A percentile compares a stretch with the other conserved stretches of the same genome.
Evolutionary conservation across 202 grass and related monocot genomes (phyloP).

Genomic region (Cymbopogon flexuosus): DNA sequence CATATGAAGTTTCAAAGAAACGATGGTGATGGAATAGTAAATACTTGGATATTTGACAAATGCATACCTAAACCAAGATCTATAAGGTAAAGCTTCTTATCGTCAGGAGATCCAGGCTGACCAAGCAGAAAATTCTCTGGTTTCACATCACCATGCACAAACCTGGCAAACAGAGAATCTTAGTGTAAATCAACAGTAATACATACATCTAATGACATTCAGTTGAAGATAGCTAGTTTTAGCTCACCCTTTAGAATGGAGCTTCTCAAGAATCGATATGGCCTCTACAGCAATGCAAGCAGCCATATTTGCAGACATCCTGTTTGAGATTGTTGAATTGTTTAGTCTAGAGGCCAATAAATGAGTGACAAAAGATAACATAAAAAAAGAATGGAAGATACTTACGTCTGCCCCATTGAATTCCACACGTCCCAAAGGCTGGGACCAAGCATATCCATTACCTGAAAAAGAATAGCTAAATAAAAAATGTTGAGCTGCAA

Average conservation of each 20-base stretch:
- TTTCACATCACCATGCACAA: conserved; percentile 99
- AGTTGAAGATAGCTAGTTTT: conserved; percentile 24
- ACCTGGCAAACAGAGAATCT: conserved; percentile 44
- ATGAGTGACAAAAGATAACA: conserved; percentile 13
- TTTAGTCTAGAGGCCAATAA: conserved; percentile 12
- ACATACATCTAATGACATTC: neutral
- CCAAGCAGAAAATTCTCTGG: conserved; percentile 97
- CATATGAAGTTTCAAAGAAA: neutral
- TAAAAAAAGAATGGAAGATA: conserved; percentile 21
- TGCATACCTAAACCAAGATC: conserved; percentile 93
- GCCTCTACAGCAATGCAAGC: conserved; percentile 94
- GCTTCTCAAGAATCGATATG: conserved; percentile 94
- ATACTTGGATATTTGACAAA: conserved; percentile 19
- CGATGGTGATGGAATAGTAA: neutral
- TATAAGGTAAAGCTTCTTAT: conserved; percentile 96
- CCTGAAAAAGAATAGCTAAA: conserved; percentile 37
- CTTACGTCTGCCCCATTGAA: conserved; percentile 74
- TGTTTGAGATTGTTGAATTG: conserved; percentile 39
- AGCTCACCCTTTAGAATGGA: conserved; percentile 82
- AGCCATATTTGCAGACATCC: conserved; percentile 83
- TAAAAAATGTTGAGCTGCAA: conserved; percentile 7
- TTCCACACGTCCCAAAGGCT: conserved; percentile 99
- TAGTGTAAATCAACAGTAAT: conserved; percentile 14
- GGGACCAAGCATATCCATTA: conserved; percentile 97
- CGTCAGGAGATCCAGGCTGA: conserved; percentile 77